phyloP scores from a whole-genome alignment of 1,284 basidiomycete species.

The Austroboletus niveus region DNA sequence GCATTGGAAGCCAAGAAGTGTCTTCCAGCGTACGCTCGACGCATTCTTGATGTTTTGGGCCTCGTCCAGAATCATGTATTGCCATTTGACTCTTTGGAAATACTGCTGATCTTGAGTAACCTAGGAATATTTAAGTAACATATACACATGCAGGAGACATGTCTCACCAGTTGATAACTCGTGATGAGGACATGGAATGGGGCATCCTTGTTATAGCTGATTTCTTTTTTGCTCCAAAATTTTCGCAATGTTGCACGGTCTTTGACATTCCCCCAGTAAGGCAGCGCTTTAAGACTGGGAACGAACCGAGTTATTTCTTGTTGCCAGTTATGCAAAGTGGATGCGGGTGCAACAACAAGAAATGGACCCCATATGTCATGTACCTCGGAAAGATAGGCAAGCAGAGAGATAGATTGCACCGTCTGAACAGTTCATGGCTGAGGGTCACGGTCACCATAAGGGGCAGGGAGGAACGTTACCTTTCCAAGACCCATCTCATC shows the following conservation, averaged over 20 bases:
- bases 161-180: slow-evolving; percentile 88
- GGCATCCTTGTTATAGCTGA: slow-evolving; percentile 93
- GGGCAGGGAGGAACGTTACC: slow-evolving; percentile 39
- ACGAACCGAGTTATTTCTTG: slow-evolving; percentile 97
- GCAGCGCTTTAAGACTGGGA: slow-evolving; percentile 89
- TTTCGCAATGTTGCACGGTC: slow-evolving; percentile 93
- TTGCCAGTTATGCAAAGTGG: slow-evolving; percentile 99
- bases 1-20: slow-evolving; percentile 93
- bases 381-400: slow-evolving; percentile 95
- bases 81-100: slow-evolving; percentile 98
- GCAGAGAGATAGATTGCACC: slow-evolving; percentile 96
- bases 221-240: slow-evolving; percentile 98
- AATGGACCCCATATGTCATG: slow-evolving; percentile 99
- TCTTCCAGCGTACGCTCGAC: slow-evolving; percentile 97
- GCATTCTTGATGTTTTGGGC: slow-evolving; percentile 99
- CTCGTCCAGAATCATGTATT: slow-evolving; percentile 99
- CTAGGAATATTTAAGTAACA: slow-evolving; percentile 38
- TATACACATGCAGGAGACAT: neutral
- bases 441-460: neutral
- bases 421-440: slow-evolving; percentile 54
- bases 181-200: slow-evolving; percentile 98
- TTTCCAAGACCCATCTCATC: slow-evolving; percentile 99
- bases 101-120: slow-evolving; percentile 98
- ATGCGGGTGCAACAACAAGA: slow-evolving; percentile 97
- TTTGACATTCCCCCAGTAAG: slow-evolving; percentile 99